These are phyloP conservation scores for Chalciporus piperatoides DNA, from an alignment of 1,284 basidiomycete species.

Conservation along the genomic window DNA sequence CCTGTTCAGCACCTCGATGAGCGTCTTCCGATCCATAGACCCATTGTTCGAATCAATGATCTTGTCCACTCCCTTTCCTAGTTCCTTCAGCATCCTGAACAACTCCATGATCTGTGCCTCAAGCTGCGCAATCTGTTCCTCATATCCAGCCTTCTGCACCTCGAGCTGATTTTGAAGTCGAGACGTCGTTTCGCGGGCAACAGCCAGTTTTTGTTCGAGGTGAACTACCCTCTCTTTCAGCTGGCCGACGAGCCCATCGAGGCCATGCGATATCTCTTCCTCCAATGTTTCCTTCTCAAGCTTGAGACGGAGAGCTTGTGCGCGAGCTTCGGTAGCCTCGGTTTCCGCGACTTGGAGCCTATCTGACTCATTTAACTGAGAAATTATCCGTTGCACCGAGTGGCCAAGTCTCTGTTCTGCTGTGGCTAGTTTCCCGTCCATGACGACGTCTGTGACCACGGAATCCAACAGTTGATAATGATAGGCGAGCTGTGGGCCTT, in stretches of 20 bases:
- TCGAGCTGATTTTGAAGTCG: conserved; percentile 77
- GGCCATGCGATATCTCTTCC: conserved; percentile 76
- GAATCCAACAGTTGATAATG: conserved; percentile 94
- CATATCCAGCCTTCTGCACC: conserved; percentile 78
- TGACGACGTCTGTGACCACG: conserved; percentile 89
- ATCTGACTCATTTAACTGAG: conserved; percentile 91
- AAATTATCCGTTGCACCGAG: conserved; percentile 86
- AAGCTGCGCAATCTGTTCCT: conserved; percentile 84
- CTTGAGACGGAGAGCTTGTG: conserved; percentile 60
- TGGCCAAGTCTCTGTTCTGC: conserved; percentile 86
- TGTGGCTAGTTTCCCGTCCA: conserved; percentile 86
- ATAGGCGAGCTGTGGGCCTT: conserved; percentile 78
- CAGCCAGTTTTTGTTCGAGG: conserved; percentile 76
- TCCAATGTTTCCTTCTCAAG: conserved; percentile 75
- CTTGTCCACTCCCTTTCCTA: conserved; percentile 72
- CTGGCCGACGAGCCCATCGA: conserved; percentile 80
- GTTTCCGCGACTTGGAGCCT: conserved; percentile 74
- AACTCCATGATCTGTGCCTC: conserved; percentile 93
- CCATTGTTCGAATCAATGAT: conserved; percentile 60
- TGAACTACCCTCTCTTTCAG: conserved; percentile 73
- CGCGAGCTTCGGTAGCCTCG: conserved; percentile 71
- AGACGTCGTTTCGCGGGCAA: conserved; percentile 76
- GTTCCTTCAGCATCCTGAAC: conserved; percentile 88
- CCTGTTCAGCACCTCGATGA: conserved; percentile 79
- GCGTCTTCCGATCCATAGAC: conserved; percentile 72